A percentile compares a stretch with the other conserved stretches of the same genome.
Conservation (phyloP, 805 yeast genomes). For the Candida succiphila region DNA sequence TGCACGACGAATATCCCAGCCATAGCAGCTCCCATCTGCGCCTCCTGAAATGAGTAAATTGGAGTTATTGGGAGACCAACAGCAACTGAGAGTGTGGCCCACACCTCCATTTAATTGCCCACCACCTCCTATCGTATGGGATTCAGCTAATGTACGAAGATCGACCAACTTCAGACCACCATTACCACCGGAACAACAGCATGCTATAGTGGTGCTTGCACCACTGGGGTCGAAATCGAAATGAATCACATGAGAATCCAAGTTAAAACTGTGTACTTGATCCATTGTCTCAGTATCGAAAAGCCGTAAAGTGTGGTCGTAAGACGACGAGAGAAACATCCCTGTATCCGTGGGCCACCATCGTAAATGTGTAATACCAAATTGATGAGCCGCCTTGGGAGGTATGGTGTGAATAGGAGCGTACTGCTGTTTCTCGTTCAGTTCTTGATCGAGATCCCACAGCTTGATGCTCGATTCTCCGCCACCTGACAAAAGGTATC, state of each 20-base stretch:
- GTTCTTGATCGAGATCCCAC: slow-evolving; percentile 43
- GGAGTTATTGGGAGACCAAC: slow-evolving; percentile 61
- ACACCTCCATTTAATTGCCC: slow-evolving; percentile 19
- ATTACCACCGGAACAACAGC: slow-evolving; percentile 51
- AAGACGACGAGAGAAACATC: slow-evolving; percentile 73
- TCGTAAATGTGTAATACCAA: slow-evolving; percentile 60
- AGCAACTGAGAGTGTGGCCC: slow-evolving; percentile 19
- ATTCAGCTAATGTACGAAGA: slow-evolving; percentile 58
- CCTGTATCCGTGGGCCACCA: slow-evolving; percentile 94
- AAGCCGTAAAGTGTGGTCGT: slow-evolving; percentile 63
- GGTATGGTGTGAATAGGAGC: slow-evolving; percentile 15
- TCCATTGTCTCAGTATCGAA: slow-evolving; percentile 70
- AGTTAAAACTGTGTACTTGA: slow-evolving; percentile 57
- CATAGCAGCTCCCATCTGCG: slow-evolving; percentile 63
- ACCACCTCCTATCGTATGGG: slow-evolving; percentile 49
- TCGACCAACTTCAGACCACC: slow-evolving; percentile 49
- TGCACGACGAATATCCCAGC: slow-evolving; percentile 81
- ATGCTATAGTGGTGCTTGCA: slow-evolving; percentile 47
- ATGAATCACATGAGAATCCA: slow-evolving; percentile 54
- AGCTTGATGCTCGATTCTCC: slow-evolving; percentile 60
- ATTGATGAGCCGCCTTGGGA: slow-evolving; percentile 41
- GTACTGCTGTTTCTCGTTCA: slow-evolving; percentile 8
- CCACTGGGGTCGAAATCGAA: slow-evolving; percentile 49
- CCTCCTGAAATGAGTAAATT: slow-evolving; percentile 72
- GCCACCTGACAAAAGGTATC: slow-evolving; percentile 57